These are phyloP conservation scores for Batkoa obscura DNA, from an alignment of 371 early-diverging fungal species.

Conservation along the genomic window DNA sequence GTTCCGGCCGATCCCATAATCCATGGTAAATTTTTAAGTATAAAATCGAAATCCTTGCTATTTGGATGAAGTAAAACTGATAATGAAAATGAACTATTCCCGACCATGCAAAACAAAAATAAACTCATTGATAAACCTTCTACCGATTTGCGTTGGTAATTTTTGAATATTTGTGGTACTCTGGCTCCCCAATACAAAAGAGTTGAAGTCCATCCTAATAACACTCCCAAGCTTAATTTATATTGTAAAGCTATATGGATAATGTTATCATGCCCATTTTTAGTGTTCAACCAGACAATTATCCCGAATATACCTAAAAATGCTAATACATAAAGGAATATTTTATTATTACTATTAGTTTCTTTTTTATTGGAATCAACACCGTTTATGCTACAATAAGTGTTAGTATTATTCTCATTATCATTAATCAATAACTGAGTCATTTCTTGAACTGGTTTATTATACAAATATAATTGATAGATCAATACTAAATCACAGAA, in stretches of 20 bases:
- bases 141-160: conserved; percentile 40
- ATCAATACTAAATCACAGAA: neutral
- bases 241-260: too few species aligned
- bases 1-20: conserved; percentile 21
- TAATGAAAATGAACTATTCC: conserved; percentile 22
- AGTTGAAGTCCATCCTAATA: neutral
- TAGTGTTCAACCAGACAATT: neutral
- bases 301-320: neutral
- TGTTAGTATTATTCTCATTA: too few species aligned
- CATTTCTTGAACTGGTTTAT: neutral
- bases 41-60: conserved; percentile 23
- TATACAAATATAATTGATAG: neutral
- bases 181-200: conserved; percentile 24
- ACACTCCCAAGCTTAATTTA: neutral
- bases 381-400: too few species aligned
- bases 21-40: conserved; percentile 31
- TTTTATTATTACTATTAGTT: neutral
- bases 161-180: conserved; percentile 63
- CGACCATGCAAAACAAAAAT: conserved; percentile 58
- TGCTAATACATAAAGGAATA: neutral
- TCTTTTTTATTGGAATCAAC: neutral
- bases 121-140: conserved; percentile 55
- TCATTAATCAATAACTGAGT: too few species aligned
- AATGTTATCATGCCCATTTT: too few species aligned
- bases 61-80: too few species aligned